phyloP scores from a whole-genome alignment of 1,284 basidiomycete species.

The Golubevia pallescens region DNA sequence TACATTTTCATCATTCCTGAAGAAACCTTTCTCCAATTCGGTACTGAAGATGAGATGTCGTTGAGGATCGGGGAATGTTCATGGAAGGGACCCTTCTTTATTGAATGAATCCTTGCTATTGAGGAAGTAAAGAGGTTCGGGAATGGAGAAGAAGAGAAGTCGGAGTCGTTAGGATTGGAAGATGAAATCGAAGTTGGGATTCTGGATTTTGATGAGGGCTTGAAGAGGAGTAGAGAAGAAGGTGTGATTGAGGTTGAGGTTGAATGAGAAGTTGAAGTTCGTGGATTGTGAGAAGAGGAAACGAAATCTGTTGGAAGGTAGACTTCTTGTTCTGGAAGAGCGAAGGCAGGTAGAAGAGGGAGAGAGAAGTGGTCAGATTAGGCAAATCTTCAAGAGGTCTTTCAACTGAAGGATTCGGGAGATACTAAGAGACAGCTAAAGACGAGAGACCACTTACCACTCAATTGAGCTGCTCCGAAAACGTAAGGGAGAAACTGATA shows the following conservation, averaged over 20 bases:
- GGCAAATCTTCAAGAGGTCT: too few relatives aligned
- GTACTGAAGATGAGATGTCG: slow-evolving; percentile 82
- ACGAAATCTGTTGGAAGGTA: too few relatives aligned
- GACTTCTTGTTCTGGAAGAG: too few relatives aligned
- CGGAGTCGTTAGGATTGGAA: too few relatives aligned
- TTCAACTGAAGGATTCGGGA: too few relatives aligned
- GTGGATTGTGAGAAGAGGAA: too few relatives aligned
- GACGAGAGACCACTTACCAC: slow-evolving; percentile 46
- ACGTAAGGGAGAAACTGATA: slow-evolving; percentile 88
- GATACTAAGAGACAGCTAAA: too few relatives aligned
- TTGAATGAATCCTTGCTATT: slow-evolving; percentile 70
- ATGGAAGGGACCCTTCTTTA: slow-evolving; percentile 45
- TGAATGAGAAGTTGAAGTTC: too few relatives aligned
- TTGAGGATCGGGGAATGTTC: slow-evolving; percentile 75
- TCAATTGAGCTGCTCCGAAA: slow-evolving; percentile 87
- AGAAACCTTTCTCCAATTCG: slow-evolving; percentile 87
- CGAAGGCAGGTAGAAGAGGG: too few relatives aligned
- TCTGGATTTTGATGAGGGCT: neutral
- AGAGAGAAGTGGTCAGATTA: too few relatives aligned
- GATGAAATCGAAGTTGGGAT: neutral
- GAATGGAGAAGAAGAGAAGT: slow-evolving; percentile 10
- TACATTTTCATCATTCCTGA: slow-evolving; percentile 95
- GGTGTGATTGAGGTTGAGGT: too few relatives aligned
- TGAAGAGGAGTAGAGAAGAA: too few relatives aligned
- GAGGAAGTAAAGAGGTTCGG: slow-evolving; percentile 66